A percentile compares a stretch with the other conserved stretches of the same genome.
These are phyloP conservation scores for Termitomyces sp. DNA, from an alignment of 768 basidiomycete genomes.

Conservation along the genomic window DNA sequence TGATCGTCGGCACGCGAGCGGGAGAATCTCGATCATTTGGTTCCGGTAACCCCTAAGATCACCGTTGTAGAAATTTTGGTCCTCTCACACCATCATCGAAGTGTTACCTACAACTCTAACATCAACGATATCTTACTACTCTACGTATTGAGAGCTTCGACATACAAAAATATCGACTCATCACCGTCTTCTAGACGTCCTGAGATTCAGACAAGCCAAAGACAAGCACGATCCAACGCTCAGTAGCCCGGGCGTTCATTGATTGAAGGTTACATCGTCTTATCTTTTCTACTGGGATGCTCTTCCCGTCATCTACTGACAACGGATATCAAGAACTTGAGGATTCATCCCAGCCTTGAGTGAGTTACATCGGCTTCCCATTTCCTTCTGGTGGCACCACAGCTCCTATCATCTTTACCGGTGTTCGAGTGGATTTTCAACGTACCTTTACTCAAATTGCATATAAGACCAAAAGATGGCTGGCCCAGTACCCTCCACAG, in stretches of 20 bases:
- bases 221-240: not conserved
- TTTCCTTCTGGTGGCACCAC: not conserved
- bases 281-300: not conserved
- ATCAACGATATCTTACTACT: not conserved
- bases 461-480: not conserved
- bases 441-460: not conserved
- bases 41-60: not conserved
- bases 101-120: not conserved
- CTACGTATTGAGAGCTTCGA: not conserved
- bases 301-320: not conserved
- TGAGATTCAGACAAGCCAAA: not conserved
- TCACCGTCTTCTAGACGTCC: not conserved
- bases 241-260: not conserved
- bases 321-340: not conserved
- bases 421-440: too few species aligned
- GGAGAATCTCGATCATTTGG: conserved; percentile 1
- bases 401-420: not conserved
- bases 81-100: too few species aligned
- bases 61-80: not conserved
- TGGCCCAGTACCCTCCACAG: not conserved
- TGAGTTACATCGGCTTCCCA: not conserved
- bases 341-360: not conserved
- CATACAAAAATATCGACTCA: too few species aligned
- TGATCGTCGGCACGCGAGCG: not conserved
- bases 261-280: not conserved